Conservation (phyloP, 306 rosid genomes). For the Aeschynomene evenia region DNA sequence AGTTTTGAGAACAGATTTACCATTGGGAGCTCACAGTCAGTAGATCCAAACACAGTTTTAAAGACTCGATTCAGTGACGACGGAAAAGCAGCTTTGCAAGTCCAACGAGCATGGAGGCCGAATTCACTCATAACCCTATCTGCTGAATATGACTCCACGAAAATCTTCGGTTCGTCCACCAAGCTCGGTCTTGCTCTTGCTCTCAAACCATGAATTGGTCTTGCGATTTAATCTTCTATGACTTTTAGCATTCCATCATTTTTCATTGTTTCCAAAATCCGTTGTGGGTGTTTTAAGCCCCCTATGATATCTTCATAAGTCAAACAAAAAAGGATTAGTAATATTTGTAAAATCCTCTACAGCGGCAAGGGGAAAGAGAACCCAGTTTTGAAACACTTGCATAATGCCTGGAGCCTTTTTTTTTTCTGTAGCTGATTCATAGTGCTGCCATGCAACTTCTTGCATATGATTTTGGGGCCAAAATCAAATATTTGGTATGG, state of each 20-base stretch:
- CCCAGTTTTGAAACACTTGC: constrained; percentile 54
- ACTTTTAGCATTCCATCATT: constrained; percentile 26
- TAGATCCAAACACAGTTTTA: constrained; percentile 56
- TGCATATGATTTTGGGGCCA: constrained; percentile 28
- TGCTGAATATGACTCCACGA: constrained; percentile 71
- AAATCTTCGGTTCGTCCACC: constrained; percentile 55
- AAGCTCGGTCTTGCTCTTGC: constrained; percentile 82
- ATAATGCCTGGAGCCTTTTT: constrained; percentile 28
- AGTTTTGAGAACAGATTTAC: constrained; percentile 65
- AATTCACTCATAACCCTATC: constrained; percentile 75
- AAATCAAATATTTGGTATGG: constrained; percentile 6
- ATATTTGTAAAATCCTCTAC: constrained; percentile 41
- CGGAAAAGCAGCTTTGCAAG: constrained; percentile 74
- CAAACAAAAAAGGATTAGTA: constrained; percentile 33
- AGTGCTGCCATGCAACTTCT: constrained; percentile 11
- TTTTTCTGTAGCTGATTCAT: constrained; percentile 34
- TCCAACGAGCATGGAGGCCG: constrained; percentile 91
- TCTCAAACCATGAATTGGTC: constrained; percentile 70
- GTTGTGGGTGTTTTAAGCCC: constrained; percentile 35
- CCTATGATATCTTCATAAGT: constrained; percentile 40
- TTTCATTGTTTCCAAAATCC: constrained; percentile 34
- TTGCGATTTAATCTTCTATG: constrained; percentile 6
- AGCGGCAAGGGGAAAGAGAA: constrained; percentile 43
- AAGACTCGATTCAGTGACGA: constrained; percentile 72
- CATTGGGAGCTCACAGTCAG: constrained; percentile 70